Evolutionary conservation across 2,329 filamentous ascomycete genomes (phyloP).

Genomic region (Sporothrix dimorphospora): DNA sequence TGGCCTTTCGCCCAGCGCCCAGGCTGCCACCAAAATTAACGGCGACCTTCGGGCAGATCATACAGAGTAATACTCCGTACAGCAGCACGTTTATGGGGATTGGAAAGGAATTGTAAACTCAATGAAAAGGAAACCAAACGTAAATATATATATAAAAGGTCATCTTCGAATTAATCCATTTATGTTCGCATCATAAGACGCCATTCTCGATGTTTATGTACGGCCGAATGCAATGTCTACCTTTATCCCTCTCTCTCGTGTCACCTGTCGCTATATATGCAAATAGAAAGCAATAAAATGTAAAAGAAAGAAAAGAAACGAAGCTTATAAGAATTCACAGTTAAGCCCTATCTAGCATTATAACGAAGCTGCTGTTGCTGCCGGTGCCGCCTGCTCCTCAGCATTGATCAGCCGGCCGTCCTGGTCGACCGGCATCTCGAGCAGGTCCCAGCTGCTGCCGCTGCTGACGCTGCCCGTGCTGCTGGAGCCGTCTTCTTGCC

Average conservation of each 20-base stretch:
- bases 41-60: not conserved
- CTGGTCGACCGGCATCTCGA: slow-evolving; percentile 14
- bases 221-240: not conserved
- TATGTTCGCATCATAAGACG: not conserved
- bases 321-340: not conserved
- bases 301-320: not conserved
- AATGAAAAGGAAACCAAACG: not conserved
- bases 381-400: not conserved
- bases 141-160: not conserved
- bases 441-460: slow-evolving; percentile 21
- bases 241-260: not conserved
- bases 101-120: not conserved
- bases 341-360: not conserved
- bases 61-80: not conserved
- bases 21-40: slow-evolving; percentile 15
- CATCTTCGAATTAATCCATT: not conserved
- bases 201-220: not conserved
- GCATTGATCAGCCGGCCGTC: not conserved
- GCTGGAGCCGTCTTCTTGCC: not conserved
- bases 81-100: not conserved
- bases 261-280: not conserved
- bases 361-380: not conserved
- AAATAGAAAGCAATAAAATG: not conserved
- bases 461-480: slow-evolving; percentile 3
- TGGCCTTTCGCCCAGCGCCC: not conserved